These are phyloP conservation scores for Oidium heveae DNA, from an alignment of 2,329 filamentous ascomycete species.

Conservation along the genomic window DNA sequence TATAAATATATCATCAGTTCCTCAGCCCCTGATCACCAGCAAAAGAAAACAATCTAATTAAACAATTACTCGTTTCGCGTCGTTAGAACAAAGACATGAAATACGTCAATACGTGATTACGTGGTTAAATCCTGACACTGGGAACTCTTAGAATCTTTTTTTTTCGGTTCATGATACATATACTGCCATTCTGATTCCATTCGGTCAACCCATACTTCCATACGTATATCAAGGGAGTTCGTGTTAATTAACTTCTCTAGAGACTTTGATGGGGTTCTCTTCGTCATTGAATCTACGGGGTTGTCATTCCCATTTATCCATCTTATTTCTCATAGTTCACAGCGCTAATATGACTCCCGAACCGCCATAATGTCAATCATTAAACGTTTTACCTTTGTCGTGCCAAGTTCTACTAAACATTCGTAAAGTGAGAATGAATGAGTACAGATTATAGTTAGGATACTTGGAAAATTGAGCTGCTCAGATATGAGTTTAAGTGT, in stretches of 20 bases:
- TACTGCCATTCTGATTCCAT: background rate
- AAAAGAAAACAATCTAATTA: background rate
- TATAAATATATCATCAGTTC: too few relatives aligned
- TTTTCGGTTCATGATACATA: background rate
- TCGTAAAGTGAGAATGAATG: too few relatives aligned
- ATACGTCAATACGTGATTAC: background rate
- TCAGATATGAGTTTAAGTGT: background rate
- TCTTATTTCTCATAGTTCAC: too few relatives aligned
- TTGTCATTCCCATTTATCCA: too few relatives aligned
- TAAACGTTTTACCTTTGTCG: too few relatives aligned
- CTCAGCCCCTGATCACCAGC: background rate
- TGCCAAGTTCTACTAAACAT: too few relatives aligned
- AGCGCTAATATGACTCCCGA: too few relatives aligned
- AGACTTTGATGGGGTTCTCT: background rate
- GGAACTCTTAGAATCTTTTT: background rate
- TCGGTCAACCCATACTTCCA: background rate
- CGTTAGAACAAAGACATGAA: too few relatives aligned
- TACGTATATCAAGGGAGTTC: background rate
- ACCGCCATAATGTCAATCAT: too few relatives aligned
- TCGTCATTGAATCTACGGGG: background rate
- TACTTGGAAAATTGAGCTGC: background rate
- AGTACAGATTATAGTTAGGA: background rate
- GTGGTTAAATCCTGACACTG: background rate
- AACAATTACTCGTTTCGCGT: background rate
- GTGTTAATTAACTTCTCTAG: background rate